These are phyloP conservation scores for Crithidia mellificae DNA, from an alignment of 208 protist species.

Conservation along the genomic window DNA sequence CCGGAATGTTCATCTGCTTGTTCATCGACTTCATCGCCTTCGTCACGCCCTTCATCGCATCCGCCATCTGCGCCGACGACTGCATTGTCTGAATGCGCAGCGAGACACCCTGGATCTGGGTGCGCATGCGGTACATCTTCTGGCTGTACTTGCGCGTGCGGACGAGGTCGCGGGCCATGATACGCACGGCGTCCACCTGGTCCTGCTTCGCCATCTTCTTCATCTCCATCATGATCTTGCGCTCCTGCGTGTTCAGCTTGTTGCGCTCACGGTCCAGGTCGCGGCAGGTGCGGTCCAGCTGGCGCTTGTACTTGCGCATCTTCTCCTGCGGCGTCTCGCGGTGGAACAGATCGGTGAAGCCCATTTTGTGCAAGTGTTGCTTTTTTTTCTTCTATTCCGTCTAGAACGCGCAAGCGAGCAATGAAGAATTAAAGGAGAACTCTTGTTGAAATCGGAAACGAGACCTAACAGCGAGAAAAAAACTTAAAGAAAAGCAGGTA, in stretches of 20 bases:
- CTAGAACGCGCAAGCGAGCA: background rate
- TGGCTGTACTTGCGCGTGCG: constrained; percentile 94
- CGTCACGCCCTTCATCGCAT: constrained; percentile 91
- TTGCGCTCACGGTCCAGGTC: constrained; percentile 96
- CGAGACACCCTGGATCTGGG: constrained; percentile 96
- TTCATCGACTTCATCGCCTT: constrained; percentile 96
- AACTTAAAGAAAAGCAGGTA: too few species aligned
- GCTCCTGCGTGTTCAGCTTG: constrained; percentile 94
- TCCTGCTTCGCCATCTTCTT: constrained; percentile 96
- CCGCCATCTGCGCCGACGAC: constrained; percentile 86
- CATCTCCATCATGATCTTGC: constrained; percentile 97
- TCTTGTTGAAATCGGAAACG: too few species aligned
- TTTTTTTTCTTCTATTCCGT: too few species aligned
- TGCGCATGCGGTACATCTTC: constrained; percentile 98
- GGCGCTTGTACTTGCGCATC: constrained; percentile 96
- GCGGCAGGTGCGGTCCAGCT: constrained; percentile 92
- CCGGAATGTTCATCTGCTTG: constrained; percentile 95
- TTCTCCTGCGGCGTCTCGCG: constrained; percentile 92
- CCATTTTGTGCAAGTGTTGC: constrained; percentile 41
- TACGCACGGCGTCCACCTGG: constrained; percentile 95
- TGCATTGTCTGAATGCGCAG: constrained; percentile 96
- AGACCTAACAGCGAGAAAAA: too few species aligned
- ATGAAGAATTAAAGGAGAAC: background rate
- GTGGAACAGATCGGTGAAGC: constrained; percentile 69
- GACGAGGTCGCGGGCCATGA: constrained; percentile 98